Evolutionary conservation across 73 alveolate genomes (phyloP).

Genomic region (Symbiodinium natans): DNA sequence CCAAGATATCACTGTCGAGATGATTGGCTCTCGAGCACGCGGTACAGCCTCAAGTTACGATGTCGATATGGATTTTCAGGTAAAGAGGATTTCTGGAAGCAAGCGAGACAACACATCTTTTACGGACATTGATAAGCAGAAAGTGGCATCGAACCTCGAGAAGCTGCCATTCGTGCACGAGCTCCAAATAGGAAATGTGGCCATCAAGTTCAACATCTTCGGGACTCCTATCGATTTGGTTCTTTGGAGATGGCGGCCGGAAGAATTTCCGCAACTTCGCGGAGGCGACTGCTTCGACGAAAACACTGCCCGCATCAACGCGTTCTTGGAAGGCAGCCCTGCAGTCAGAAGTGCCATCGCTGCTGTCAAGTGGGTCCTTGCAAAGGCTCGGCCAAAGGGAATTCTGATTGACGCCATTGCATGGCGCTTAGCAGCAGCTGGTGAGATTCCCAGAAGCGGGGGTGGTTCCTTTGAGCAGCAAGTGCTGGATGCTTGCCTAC

Average conservation of each 20-base stretch:
- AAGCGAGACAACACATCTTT: neutral
- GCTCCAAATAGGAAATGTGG: neutral
- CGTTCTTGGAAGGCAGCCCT: neutral
- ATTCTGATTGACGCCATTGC: conserved; percentile 9
- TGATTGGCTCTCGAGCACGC: neutral
- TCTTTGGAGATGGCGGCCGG: conserved; percentile 23
- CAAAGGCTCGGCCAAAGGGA: neutral
- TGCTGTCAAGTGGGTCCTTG: neutral
- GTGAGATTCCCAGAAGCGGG: neutral
- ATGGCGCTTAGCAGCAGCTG: neutral
- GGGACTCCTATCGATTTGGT: neutral
- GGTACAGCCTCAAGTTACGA: neutral
- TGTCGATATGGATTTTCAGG: neutral
- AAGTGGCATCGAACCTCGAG: conserved; percentile 5
- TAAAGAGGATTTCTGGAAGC: neutral
- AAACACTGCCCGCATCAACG: neutral
- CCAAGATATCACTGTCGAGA: neutral
- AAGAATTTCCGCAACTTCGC: conserved; percentile 15
- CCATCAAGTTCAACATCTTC: neutral
- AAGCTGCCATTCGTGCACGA: neutral
- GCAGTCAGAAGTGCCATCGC: conserved; percentile 12
- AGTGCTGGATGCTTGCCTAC: neutral
- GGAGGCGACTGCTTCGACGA: neutral
- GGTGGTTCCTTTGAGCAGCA: too few relatives aligned
- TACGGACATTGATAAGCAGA: neutral